Conservation (phyloP, 768 basidiomycete species). For the Crassisporium funariophilum region DNA sequence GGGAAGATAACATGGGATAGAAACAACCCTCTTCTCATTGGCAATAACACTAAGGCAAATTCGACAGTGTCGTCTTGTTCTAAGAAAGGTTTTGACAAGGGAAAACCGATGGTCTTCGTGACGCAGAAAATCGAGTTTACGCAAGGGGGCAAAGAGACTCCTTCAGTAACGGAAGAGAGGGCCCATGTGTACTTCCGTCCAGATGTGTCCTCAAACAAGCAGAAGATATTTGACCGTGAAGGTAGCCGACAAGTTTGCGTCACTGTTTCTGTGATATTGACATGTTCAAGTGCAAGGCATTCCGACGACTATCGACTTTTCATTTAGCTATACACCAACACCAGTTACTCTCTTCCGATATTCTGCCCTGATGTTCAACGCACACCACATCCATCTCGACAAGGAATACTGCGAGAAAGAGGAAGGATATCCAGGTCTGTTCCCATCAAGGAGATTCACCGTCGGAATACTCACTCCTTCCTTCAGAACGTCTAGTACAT, state of each 20-base stretch:
- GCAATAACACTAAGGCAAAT: slow-evolving; percentile 49
- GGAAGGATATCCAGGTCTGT: slow-evolving; percentile 74
- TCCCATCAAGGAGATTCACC: not conserved
- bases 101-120: slow-evolving; percentile 74
- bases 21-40: slow-evolving; percentile 49
- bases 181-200: slow-evolving; percentile 61
- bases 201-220: slow-evolving; percentile 21
- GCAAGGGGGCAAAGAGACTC: slow-evolving; percentile 42
- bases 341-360: slow-evolving; percentile 80
- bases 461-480: slow-evolving; percentile 1
- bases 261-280: too few relatives aligned
- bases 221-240: slow-evolving; percentile 38
- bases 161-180: slow-evolving; percentile 63
- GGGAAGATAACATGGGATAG: slow-evolving; percentile 67
- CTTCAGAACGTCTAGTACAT: slow-evolving; percentile 78
- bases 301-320: slow-evolving; percentile 53
- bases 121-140: slow-evolving; percentile 61
- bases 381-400: slow-evolving; percentile 83
- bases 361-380: slow-evolving; percentile 86
- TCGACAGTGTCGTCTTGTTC: slow-evolving; percentile 52
- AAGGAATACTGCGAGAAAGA: slow-evolving; percentile 63
- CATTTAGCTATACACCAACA: slow-evolving; percentile 67
- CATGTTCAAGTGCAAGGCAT: slow-evolving; percentile 53
- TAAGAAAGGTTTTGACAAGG: slow-evolving; percentile 67
- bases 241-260: slow-evolving; percentile 45